Evolutionary conservation across 140 eudicot genomes (phyloP).

Genomic region (Erigeron philadelphicus): DNA sequence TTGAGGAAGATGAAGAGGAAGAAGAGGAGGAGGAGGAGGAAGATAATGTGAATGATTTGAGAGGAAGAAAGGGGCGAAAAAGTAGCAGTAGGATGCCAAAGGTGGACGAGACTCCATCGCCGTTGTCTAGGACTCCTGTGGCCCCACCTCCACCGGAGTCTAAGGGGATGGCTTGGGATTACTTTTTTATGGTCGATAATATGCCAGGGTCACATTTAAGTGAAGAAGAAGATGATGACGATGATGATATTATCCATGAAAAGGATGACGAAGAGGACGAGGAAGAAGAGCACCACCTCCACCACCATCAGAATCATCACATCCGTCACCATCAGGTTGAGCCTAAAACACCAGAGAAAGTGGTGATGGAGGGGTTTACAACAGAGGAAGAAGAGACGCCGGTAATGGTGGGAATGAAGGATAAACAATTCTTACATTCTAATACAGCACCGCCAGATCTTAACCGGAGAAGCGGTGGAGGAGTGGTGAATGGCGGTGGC

Average conservation of each 20-base stretch:
- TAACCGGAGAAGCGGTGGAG: constrained; percentile 44
- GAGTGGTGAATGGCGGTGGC: constrained; percentile 33
- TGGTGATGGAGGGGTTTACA: constrained; percentile 53
- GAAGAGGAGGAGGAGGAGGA: constrained; percentile 52
- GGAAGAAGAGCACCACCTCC: constrained; percentile 31
- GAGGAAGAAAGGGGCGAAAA: constrained; percentile 43
- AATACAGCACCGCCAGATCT: constrained; percentile 77
- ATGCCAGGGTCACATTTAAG: constrained; percentile 36
- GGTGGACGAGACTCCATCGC: constrained; percentile 44
- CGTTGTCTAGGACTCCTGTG: constrained; percentile 40
- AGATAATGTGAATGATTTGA: constrained; percentile 33
- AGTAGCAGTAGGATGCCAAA: constrained; percentile 30
- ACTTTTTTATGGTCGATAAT: constrained; percentile 51
- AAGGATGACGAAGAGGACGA: constrained; percentile 49
- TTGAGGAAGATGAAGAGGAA: constrained; percentile 47
- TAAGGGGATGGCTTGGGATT: constrained; percentile 80
- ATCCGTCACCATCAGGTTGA: constrained; percentile 34
- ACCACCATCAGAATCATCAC: constrained; percentile 20
- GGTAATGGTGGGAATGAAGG: constrained; percentile 35
- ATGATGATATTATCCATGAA: constrained; percentile 36
- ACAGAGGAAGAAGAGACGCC: constrained; percentile 78
- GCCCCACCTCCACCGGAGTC: constrained; percentile 57
- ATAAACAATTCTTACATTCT: constrained; percentile 58
- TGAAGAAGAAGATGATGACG: constrained; percentile 54
- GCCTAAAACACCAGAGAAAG: constrained; percentile 67